Base-by-base conservation (phyloP, 225 moss, liverwort and hornwort genomes). In the Anthoceros angustus region DNA sequence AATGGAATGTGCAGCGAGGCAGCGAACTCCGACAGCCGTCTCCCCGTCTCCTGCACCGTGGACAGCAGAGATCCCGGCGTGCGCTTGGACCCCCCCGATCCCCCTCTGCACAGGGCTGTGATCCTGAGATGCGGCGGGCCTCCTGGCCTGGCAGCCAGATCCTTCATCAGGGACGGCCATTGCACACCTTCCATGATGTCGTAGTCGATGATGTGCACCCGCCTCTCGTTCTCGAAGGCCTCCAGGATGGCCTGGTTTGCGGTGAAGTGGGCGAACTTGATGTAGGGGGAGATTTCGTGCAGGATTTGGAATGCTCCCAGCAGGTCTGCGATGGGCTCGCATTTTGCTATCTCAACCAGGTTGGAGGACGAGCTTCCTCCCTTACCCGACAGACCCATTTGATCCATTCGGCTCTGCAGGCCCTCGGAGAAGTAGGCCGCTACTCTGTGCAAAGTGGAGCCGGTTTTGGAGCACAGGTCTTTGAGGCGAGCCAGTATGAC, bases 381-480 rank as follows among this genome's bases (percentile, higher is more conserved):
- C 40, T 63, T 71, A 61, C 70, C 80, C 8, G 72, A 42, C 15
- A 65, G 43, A 20, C 50, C 60, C 15, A 71, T 40, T 7, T 76
- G 70, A 23, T 72, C 72, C 41, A 65, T 60, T 23, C 72, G 65
- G 40, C 39, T 40, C 48, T 69, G 72, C 9, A 93, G 82, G 0
- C 85, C 93, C 32, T 89, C 84, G 61, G 77, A 85, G 23, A 93
- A 93, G 61, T 85, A 89, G 0, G 83, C 86, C 4, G 93, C 89
- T 64, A 93, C 84, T 43, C 93, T 73, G 69, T 93, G 87, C 93
- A 93, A 89, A 41, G 89, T 87, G 78, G 80, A 85, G 20, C 93
- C 93, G 61, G 70, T 72, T 0, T 79, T 80, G 67, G 85, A 82
- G 16, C 79, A 85, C n/a, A 87, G 79, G 10, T 83, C 80, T 46